These are phyloP conservation scores for Nannochloropsis granulata DNA, from an alignment of 108 stramenopile genomes.

Conservation along the genomic window DNA sequence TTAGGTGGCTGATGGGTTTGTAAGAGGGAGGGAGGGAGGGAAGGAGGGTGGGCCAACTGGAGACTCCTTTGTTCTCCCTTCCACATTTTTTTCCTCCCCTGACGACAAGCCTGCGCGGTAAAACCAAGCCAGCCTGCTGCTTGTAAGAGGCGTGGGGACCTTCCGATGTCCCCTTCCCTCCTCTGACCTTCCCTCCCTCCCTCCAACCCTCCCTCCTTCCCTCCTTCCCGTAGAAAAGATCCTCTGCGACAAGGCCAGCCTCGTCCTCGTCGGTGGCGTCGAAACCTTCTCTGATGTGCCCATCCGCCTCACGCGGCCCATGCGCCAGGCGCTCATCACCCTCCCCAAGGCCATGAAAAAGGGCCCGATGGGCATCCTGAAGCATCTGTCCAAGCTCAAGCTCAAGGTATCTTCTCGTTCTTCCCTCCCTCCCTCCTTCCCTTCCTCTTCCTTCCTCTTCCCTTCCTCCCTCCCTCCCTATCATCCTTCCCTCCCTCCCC, in stretches of 20 bases:
- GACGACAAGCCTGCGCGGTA: too few species aligned
- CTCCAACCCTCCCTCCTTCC: not conserved
- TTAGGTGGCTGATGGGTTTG: not conserved
- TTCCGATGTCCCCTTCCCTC: too few species aligned
- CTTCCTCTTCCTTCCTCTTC: too few species aligned
- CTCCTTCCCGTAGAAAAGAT: too few species aligned
- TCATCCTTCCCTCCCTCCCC: not conserved
- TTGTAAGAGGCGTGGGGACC: too few species aligned
- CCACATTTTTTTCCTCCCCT: too few species aligned
- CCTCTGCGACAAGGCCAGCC: conserved; percentile 57
- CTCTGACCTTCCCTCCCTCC: not conserved
- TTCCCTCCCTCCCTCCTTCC: too few species aligned
- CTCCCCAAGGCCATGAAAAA: conserved; percentile 88
- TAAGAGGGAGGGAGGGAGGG: not conserved
- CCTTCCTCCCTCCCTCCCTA: not conserved
- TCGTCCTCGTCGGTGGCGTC: conserved; percentile 79
- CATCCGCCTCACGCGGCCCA: conserved; percentile 47
- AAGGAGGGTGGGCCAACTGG: not conserved
- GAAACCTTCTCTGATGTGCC: conserved; percentile 94
- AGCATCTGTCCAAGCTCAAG: conserved; percentile 74
- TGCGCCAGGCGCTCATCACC: conserved; percentile 78
- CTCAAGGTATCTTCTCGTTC: conserved; percentile 57
- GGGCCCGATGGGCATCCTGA: conserved; percentile 48
- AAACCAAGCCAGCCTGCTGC: too few species aligned
- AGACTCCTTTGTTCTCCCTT: too few species aligned